Evolutionary conservation across 306 rosid genomes (phyloP).

Genomic region (Cucurbita pepo): DNA sequence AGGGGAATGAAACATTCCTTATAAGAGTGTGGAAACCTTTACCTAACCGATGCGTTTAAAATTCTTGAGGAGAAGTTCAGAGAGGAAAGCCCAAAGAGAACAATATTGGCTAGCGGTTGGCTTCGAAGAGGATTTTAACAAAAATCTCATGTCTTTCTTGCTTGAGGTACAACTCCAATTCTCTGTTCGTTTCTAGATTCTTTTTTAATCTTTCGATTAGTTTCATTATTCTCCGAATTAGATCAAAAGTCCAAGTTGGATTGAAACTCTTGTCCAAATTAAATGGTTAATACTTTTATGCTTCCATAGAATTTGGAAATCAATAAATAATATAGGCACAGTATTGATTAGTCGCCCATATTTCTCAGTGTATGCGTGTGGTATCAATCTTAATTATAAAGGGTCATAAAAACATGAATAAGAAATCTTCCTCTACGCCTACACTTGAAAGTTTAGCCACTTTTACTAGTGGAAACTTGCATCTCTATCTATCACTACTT

Average conservation of each 20-base stretch:
- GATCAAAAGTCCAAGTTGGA: no score
- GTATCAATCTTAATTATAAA: neutral
- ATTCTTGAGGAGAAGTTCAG: no score
- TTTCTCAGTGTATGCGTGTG: conserved; percentile 6
- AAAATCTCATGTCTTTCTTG: neutral
- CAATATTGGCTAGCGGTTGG: no score
- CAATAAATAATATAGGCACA: neutral
- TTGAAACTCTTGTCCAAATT: neutral
- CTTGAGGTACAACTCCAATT: neutral
- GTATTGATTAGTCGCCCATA: neutral
- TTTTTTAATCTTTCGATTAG: neutral
- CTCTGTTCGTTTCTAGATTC: neutral
- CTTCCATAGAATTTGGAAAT: neutral
- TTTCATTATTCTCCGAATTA: neutral
- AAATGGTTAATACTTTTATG: neutral
- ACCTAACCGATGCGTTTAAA: no score
- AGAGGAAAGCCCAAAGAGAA: no score
- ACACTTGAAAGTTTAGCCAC: neutral
- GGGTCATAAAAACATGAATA: neutral
- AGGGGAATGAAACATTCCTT: no score
- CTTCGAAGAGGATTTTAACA: no score
- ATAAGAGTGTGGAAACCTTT: no score
- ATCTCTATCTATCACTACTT: neutral
- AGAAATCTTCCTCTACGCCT: neutral
- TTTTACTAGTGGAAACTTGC: neutral